Evolutionary conservation across 2,329 filamentous ascomycete genomes (phyloP).

Genomic region (Scedosporium boydii): DNA sequence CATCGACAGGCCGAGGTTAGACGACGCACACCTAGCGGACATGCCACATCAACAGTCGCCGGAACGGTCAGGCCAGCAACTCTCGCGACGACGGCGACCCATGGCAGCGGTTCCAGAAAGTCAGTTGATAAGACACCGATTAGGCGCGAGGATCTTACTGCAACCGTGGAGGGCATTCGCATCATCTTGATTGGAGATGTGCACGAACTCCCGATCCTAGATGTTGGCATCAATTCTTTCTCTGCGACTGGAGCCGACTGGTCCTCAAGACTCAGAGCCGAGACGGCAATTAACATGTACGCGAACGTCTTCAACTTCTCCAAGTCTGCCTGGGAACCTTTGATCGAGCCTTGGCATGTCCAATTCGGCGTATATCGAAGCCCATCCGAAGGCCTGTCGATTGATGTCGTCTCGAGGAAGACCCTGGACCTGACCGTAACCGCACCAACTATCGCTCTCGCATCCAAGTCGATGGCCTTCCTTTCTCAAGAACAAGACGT

Average conservation of each 20-base stretch:
- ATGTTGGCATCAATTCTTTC: slow-evolving; percentile 88
- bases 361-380: slow-evolving; percentile 73
- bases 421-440: slow-evolving; percentile 88
- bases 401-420: slow-evolving; percentile 83
- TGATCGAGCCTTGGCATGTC: slow-evolving; percentile 95
- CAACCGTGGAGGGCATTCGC: slow-evolving; percentile 77
- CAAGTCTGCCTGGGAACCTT: slow-evolving; percentile 94
- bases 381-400: slow-evolving; percentile 55
- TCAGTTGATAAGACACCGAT: slow-evolving; percentile 12
- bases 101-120: slow-evolving; percentile 17
- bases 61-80: slow-evolving; percentile 19
- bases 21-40: slow-evolving; percentile 47
- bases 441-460: slow-evolving; percentile 84
- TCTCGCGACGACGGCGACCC: slow-evolving; percentile 6
- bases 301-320: slow-evolving; percentile 98
- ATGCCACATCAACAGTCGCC: slow-evolving; percentile 41
- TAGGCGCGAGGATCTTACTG: slow-evolving; percentile 67
- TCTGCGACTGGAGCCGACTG: slow-evolving; percentile 79
- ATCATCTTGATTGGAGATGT: slow-evolving; percentile 91
- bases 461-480: slow-evolving; percentile 88
- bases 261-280: slow-evolving; percentile 78
- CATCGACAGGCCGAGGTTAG: slow-evolving; percentile 39
- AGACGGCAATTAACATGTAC: slow-evolving; percentile 86
- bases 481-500: slow-evolving; percentile 75
- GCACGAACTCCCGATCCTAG: slow-evolving; percentile 89